These are phyloP conservation scores for Trifolium repens DNA, from an alignment of 306 rosid genomes.

Conservation along the genomic window DNA sequence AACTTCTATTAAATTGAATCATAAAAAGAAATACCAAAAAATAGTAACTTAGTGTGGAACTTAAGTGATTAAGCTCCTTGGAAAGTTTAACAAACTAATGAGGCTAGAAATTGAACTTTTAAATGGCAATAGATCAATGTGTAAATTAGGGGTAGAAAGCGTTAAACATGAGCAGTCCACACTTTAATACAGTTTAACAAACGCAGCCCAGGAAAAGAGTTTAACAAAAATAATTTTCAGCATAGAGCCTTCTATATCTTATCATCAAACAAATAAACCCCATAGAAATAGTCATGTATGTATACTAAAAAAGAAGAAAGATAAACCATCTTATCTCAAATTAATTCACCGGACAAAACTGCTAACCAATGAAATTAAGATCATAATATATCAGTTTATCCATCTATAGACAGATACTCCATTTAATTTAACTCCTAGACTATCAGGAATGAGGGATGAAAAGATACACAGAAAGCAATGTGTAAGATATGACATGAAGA, in stretches of 20 bases:
- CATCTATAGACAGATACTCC: background rate
- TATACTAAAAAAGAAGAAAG: no score
- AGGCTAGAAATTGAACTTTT: background rate
- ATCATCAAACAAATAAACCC: background rate
- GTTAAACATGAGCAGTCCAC: no score
- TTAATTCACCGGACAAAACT: background rate
- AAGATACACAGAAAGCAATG: background rate
- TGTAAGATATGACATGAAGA: background rate
- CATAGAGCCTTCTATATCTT: background rate
- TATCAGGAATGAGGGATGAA: background rate
- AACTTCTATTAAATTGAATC: background rate
- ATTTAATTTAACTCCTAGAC: background rate
- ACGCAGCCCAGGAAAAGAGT: slow-evolving; percentile 26
- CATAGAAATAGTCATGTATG: background rate
- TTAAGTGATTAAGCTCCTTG: background rate
- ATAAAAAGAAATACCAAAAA: background rate
- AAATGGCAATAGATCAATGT: background rate
- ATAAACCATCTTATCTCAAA: background rate
- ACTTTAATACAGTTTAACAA: slow-evolving; percentile 21
- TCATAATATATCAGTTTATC: background rate
- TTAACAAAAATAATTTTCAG: background rate
- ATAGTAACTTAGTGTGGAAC: background rate
- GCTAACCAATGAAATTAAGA: background rate
- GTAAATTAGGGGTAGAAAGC: no score
- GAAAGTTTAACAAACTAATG: background rate